Base-by-base conservation (phyloP, 495 filamentous ascomycete species). In the Bathelium albidoporum region DNA sequence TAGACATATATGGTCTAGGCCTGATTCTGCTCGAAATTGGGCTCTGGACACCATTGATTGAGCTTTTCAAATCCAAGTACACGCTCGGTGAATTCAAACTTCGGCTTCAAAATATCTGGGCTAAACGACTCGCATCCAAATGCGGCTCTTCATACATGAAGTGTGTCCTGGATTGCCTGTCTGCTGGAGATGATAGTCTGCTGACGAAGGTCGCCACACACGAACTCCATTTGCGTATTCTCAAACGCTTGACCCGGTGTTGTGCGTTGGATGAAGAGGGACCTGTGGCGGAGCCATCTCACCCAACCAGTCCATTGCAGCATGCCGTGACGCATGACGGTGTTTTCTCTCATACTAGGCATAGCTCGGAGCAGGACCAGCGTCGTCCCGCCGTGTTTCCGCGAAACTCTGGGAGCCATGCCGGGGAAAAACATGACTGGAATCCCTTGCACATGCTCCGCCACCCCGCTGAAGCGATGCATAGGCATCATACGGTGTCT, bases 11-110 rank as follows among this genome's bases (percentile, higher is more conserved):
- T 71, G 88, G 89, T 2, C 77, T 97, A 1, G 91, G 89, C 39
- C 82, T 96, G 68, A 78, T 96, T 14, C 78, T 97, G 12, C 74
- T 96, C 32, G 92, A 95, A 62, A 87, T 97, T 63, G 92, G 91
- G 29, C 78, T 96, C 0, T 97, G 92, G 92, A 85, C 83, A n/a
- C 85, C 88, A 2, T 79, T 95, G 41, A 81, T 82, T 61, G 81
- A 81, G 34, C 69, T 87, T 20, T 87, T 82, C 82, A 88, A 88
- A 68, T 73, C 81, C 68, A 86, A 85, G 68, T 88, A 88, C 71
- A 80, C 79, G 58, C 78, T 80, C 14, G 74, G 76, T n/a, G 81
- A 82, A 71, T 87, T 87, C 76, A 85, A 86, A 66, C 75, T 79
- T 24, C 77, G 84, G 28, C 75, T 87, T 24, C 82, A 87, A 66